A percentile compares a stretch with the other conserved stretches of the same genome.
Conservation (phyloP, 306 rosid genomes). For the Dalbergia oliveri region DNA sequence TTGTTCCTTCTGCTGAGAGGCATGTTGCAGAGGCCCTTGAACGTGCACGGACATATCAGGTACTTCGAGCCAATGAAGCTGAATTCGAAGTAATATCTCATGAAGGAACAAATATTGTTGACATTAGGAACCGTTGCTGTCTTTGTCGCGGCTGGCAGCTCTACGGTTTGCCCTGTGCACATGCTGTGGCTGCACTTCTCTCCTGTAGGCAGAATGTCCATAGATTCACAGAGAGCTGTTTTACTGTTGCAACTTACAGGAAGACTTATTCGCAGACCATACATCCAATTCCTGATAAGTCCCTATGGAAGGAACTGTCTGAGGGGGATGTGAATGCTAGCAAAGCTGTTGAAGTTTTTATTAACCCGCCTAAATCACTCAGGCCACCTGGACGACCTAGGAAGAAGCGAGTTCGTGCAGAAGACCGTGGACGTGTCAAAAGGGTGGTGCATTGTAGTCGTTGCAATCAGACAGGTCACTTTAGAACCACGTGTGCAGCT, state of each 20-base stretch:
- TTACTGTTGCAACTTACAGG: conserved; percentile 84
- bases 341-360: conserved; percentile 55
- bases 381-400: conserved; percentile 87
- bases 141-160: conserved; percentile 90
- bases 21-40: conserved; percentile 84
- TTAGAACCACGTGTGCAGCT: conserved; percentile 92
- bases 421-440: conserved; percentile 86
- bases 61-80: conserved; percentile 90
- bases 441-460: conserved; percentile 95
- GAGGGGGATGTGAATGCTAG: conserved; percentile 62
- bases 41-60: conserved; percentile 84
- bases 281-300: conserved; percentile 90
- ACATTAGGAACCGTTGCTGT: conserved; percentile 82
- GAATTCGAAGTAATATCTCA: conserved; percentile 89
- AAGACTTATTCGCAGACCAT: conserved; percentile 90
- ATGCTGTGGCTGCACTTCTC: conserved; percentile 91
- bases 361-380: conserved; percentile 85
- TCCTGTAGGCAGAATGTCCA: conserved; percentile 91
- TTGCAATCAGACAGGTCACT: conserved; percentile 92
- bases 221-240: conserved; percentile 88
- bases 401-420: conserved; percentile 86
- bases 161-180: conserved; percentile 89
- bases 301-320: conserved; percentile 77
- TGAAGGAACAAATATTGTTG: conserved; percentile 77
- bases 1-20: conserved; percentile 84